These are phyloP conservation scores for Hypoxylon trugodes DNA, from an alignment of 495 filamentous ascomycete species.

Conservation along the genomic window DNA sequence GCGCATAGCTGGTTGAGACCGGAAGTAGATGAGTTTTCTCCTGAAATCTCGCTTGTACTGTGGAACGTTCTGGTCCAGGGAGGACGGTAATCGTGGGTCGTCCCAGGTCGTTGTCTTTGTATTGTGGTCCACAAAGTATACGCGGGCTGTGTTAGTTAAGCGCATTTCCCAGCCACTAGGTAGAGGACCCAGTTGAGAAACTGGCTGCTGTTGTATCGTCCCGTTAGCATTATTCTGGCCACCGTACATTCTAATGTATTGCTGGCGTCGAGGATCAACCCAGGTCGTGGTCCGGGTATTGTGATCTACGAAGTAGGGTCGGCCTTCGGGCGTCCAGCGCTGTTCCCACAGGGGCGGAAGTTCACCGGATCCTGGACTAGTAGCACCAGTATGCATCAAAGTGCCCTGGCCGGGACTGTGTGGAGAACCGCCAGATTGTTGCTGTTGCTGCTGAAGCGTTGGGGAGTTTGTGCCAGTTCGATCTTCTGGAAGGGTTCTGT, in stretches of 20 bases:
- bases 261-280: slow-evolving; percentile 98
- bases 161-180: slow-evolving; percentile 99
- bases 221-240: slow-evolving; percentile 78
- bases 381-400: slow-evolving; percentile 94
- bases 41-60: slow-evolving; percentile 99
- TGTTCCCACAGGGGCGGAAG: slow-evolving; percentile 97
- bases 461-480: slow-evolving; percentile 94
- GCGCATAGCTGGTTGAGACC: slow-evolving; percentile 93
- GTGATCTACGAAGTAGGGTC: slow-evolving; percentile 98
- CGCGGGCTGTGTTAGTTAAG: slow-evolving; percentile 94
- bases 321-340: slow-evolving; percentile 90
- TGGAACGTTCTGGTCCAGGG: slow-evolving; percentile 96
- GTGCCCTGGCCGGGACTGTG: slow-evolving; percentile 68
- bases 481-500: slow-evolving; percentile 94
- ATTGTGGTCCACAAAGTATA: slow-evolving; percentile 99
- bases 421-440: slow-evolving; percentile 56
- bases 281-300: slow-evolving; percentile 98
- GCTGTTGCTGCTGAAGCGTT: slow-evolving; percentile 66
- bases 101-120: slow-evolving; percentile 99
- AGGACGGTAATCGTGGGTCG: slow-evolving; percentile 93
- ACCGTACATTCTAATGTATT: slow-evolving; percentile 98
- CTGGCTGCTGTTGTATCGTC: slow-evolving; percentile 95
- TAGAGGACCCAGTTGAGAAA: slow-evolving; percentile 94
- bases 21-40: slow-evolving; percentile 98
- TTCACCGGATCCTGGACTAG: slow-evolving; percentile 93